Percentiles rank a stretch among this genome's conserved stretches.
Evolutionary conservation across 73 alveolate genomes (phyloP).

Genomic region (Uronychia setigera): DNA sequence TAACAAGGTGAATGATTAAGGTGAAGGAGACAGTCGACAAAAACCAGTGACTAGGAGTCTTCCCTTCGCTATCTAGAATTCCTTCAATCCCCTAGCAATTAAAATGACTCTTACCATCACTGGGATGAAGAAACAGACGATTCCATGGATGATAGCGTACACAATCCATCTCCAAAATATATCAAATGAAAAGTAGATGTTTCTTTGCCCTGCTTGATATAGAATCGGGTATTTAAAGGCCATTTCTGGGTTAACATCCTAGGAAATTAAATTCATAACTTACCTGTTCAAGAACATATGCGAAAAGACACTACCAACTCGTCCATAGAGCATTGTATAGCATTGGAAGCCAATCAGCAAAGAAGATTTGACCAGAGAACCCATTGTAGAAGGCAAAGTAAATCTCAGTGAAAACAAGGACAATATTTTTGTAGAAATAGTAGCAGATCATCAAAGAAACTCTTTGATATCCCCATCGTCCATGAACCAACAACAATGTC

Average conservation of each 20-base stretch:
- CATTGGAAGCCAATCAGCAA: constrained; percentile 95
- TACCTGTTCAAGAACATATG: constrained; percentile 73
- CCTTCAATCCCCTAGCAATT: constrained; percentile 44
- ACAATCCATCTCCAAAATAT: constrained; percentile 89
- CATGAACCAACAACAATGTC: constrained; percentile 92
- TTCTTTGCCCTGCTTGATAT: constrained; percentile 86
- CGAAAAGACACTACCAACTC: constrained; percentile 89
- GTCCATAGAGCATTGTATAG: constrained; percentile 96
- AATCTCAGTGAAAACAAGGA: constrained; percentile 89
- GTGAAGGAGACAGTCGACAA: constrained; percentile 80
- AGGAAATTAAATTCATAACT: neutral
- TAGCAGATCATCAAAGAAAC: constrained; percentile 93
- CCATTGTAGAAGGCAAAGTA: constrained; percentile 91
- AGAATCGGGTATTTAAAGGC: constrained; percentile 81
- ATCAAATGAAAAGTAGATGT: constrained; percentile 68
- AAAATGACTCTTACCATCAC: constrained; percentile 6
- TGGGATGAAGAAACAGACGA: constrained; percentile 75
- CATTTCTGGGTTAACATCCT: constrained; percentile 73
- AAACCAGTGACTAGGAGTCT: constrained; percentile 74
- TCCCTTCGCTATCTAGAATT: constrained; percentile 57
- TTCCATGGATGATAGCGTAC: constrained; percentile 80
- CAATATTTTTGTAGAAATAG: constrained; percentile 95
- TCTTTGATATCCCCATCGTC: constrained; percentile 94
- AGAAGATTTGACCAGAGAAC: constrained; percentile 93
- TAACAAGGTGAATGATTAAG: constrained; percentile 84